A percentile compares a stretch with the other conserved stretches of the same genome.
Evolutionary conservation across 805 yeast species (phyloP).

Genomic region (Maudiozyma turicensis): DNA sequence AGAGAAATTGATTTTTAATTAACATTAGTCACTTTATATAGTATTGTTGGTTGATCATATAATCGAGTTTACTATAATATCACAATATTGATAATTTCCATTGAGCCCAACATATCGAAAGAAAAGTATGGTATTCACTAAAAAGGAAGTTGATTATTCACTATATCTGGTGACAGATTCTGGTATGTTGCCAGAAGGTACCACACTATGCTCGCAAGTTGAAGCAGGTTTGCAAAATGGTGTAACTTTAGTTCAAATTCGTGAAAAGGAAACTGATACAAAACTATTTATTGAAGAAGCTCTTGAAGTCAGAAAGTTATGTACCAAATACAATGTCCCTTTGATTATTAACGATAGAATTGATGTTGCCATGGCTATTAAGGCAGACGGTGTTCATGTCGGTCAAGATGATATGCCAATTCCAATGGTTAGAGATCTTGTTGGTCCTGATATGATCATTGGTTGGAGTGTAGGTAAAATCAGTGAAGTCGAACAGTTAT

Average conservation of each 20-base stretch:
- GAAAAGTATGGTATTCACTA: slow-evolving; percentile 11
- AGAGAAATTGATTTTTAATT: no score
- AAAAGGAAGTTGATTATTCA: slow-evolving; percentile 34
- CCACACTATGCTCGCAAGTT: slow-evolving; percentile 51
- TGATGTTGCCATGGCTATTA: slow-evolving; percentile 83
- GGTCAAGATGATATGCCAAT: slow-evolving; percentile 81
- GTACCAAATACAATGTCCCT: slow-evolving; percentile 54
- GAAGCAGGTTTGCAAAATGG: slow-evolving; percentile 57
- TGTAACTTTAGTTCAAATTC: slow-evolving; percentile 69
- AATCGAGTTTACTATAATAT: neutral
- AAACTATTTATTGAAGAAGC: slow-evolving; percentile 59
- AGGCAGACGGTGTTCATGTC: slow-evolving; percentile 85
- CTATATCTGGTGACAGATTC: slow-evolving; percentile 76
- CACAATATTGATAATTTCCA: neutral
- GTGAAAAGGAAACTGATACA: slow-evolving; percentile 71
- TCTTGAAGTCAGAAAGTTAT: slow-evolving; percentile 45
- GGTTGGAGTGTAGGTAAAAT: slow-evolving; percentile 66
- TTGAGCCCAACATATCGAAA: neutral
- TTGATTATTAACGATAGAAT: slow-evolving; percentile 77
- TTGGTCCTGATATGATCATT: slow-evolving; percentile 67
- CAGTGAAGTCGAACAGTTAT: slow-evolving; percentile 37
- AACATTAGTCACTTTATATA: no score
- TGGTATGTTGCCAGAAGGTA: slow-evolving; percentile 54
- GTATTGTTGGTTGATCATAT: neutral
- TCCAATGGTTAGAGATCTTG: slow-evolving; percentile 43